Conservation (phyloP, 2,329 filamentous ascomycete species). For the Aspergillus awamori region DNA sequence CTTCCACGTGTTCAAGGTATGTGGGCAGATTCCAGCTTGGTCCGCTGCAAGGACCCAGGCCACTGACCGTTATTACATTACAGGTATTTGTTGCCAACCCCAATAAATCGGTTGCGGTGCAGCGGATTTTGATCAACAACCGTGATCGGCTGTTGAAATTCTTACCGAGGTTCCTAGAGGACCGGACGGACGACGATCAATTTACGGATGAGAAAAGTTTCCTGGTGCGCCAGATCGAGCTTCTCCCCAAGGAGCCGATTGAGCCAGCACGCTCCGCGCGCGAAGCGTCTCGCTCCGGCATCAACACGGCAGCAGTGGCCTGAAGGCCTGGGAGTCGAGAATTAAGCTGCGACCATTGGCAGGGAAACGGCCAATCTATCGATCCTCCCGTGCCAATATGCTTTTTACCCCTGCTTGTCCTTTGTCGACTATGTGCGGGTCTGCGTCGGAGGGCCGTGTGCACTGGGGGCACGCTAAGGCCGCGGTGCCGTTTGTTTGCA, state of each 20-base stretch:
- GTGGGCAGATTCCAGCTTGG: constrained; percentile 7
- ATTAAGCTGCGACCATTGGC: background rate
- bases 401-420: constrained; percentile 10
- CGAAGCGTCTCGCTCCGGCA: constrained; percentile 30
- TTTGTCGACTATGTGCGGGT: constrained; percentile 7
- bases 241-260: constrained; percentile 47
- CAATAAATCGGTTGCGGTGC: constrained; percentile 94
- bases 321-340: constrained; percentile 14
- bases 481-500: constrained; percentile 24
- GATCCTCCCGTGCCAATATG: constrained; percentile 1
- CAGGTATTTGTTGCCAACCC: constrained; percentile 96
- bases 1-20: constrained; percentile 95
- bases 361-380: background rate
- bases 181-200: constrained; percentile 95
- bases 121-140: constrained; percentile 95
- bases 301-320: constrained; percentile 34
- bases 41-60: background rate
- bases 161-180: constrained; percentile 87
- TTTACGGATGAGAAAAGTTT: constrained; percentile 98
- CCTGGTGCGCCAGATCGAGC: constrained; percentile 86
- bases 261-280: constrained; percentile 36
- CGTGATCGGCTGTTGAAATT: constrained; percentile 87
- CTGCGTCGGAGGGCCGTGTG: constrained; percentile 6
- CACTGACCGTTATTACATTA: constrained; percentile 25
- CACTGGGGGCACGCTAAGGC: constrained; percentile 14